Evolutionary conservation across 257 asterid species (phyloP), one percentile per base, ranked within the genome.

Genomic region (Salvia rosmarinus): DNA sequence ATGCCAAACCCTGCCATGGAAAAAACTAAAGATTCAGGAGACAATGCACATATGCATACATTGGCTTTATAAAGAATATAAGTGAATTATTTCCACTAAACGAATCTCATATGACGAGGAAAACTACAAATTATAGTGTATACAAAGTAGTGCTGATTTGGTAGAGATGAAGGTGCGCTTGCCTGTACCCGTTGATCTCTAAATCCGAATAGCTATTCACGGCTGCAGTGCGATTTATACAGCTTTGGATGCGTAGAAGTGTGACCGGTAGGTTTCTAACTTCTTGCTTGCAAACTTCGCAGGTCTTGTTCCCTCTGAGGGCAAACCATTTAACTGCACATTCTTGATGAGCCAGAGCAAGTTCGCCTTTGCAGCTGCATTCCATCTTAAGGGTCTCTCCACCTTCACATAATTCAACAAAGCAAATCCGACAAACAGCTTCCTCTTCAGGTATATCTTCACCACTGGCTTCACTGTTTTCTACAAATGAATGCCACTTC

Each of bases 341-440:
- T 68, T 90, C 97, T 73, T 87, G 87, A 80, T 92, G 98, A 78
- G 97, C 96, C 81, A 90, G 76, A 61, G 90, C 96, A 58, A 92
- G 96, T 84, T 85, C 98, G 2, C 98, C 98, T 87, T 86, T 92
- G 90, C 98, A 90, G 79, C 96, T 92, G 74, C 98, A 90, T 64
- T 92, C 98, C 97, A 90, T 83, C 82, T 90, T 90, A 21, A 92
- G 92, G 3, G 97, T 90, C 79, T 88, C 96, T 51, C 98, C 98
- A 11, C 97, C 97, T 87, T 90, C 98, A 32, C 97, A 84, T 37
- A 92, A 76, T 55, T 92, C 98, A 43, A 90, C 87, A 14, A 92
- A 68, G 83, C 97, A 91, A 62, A 91, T 91, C 70, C 97, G 79
- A 78, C 97, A 91, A 72, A 91, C 95, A 10, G 97, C 97, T 44